Evolutionary conservation across 208 protist species (phyloP).

Genomic region (Acanthamoeba castellanii): DNA sequence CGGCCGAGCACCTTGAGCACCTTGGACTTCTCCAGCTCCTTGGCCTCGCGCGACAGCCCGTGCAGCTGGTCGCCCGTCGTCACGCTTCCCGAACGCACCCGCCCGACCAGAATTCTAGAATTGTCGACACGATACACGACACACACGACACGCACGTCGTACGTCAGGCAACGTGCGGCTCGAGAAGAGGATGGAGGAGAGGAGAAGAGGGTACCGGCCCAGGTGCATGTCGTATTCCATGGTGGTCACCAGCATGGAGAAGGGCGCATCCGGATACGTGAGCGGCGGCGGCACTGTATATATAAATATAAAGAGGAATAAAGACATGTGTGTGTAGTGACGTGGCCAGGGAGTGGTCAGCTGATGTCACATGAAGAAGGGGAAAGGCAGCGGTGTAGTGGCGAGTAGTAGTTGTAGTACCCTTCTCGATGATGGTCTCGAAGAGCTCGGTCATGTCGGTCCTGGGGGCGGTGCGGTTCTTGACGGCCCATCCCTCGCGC

Average conservation of each 20-base stretch:
- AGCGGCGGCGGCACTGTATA: slow-evolving; percentile 41
- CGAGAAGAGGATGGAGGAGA: too few species aligned
- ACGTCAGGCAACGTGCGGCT: too few species aligned
- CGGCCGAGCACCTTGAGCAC: slow-evolving; percentile 83
- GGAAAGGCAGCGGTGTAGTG: too few species aligned
- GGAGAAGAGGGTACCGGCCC: slow-evolving; percentile 81
- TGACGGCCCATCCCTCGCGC: slow-evolving; percentile 91
- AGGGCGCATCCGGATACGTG: slow-evolving; percentile 74
- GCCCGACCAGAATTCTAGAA: slow-evolving; percentile 95
- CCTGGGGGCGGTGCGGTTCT: slow-evolving; percentile 83
- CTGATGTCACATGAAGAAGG: too few species aligned
- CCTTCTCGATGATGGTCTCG: slow-evolving; percentile 94
- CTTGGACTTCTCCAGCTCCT: slow-evolving; percentile 90
- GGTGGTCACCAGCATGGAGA: slow-evolving; percentile 97
- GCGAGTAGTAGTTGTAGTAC: slow-evolving; percentile 72
- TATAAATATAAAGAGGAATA: not conserved
- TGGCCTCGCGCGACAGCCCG: slow-evolving; percentile 90
- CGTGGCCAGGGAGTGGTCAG: too few species aligned
- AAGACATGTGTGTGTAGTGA: too few species aligned
- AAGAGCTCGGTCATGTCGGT: slow-evolving; percentile 92
- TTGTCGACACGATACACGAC: too few species aligned
- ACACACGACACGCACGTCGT: too few species aligned
- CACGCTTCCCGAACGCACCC: slow-evolving; percentile 93
- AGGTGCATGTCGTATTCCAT: slow-evolving; percentile 93
- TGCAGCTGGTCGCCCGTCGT: slow-evolving; percentile 93